These are phyloP conservation scores for Starmerella lactis-condensi DNA, from an alignment of 805 yeast species.

Conservation along the genomic window DNA sequence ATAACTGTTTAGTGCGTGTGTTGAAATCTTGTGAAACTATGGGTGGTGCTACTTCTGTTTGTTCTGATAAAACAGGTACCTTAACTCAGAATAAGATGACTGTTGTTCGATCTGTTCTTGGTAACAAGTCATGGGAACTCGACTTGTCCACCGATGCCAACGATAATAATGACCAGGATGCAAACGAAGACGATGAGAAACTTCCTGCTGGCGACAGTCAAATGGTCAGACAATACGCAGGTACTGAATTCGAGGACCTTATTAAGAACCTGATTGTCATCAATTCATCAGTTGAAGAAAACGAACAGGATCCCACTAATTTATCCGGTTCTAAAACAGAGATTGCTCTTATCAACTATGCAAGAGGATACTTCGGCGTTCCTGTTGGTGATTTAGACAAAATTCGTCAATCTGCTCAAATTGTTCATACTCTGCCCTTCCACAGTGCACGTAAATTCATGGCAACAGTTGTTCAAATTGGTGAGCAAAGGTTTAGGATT, in stretches of 20 bases:
- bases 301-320: slow-evolving; percentile 30
- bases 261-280: slow-evolving; percentile 43
- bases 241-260: slow-evolving; percentile 7
- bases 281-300: slow-evolving; percentile 81
- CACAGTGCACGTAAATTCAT: slow-evolving; percentile 90
- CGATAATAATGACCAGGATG: slow-evolving; percentile 46
- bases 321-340: slow-evolving; percentile 90
- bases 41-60: slow-evolving; percentile 96
- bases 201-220: slow-evolving; percentile 20
- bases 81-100: slow-evolving; percentile 87
- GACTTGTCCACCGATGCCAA: slow-evolving; percentile 32
- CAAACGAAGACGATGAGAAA: slow-evolving; percentile 29
- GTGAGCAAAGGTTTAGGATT: slow-evolving; percentile 33
- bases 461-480: slow-evolving; percentile 45
- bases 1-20: slow-evolving; percentile 88
- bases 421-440: slow-evolving; percentile 68
- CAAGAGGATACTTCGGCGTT: slow-evolving; percentile 34
- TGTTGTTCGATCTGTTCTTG: slow-evolving; percentile 56
- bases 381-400: slow-evolving; percentile 29
- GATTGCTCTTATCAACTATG: slow-evolving; percentile 61
- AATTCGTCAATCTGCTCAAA: slow-evolving; percentile 27
- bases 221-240: not conserved
- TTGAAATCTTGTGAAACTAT: slow-evolving; percentile 89
- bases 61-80: slow-evolving; percentile 97
- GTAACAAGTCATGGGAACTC: slow-evolving; percentile 36